Evolutionary conservation across 306 rosid genomes (phyloP).

Genomic region (Cicer cuneatum): DNA sequence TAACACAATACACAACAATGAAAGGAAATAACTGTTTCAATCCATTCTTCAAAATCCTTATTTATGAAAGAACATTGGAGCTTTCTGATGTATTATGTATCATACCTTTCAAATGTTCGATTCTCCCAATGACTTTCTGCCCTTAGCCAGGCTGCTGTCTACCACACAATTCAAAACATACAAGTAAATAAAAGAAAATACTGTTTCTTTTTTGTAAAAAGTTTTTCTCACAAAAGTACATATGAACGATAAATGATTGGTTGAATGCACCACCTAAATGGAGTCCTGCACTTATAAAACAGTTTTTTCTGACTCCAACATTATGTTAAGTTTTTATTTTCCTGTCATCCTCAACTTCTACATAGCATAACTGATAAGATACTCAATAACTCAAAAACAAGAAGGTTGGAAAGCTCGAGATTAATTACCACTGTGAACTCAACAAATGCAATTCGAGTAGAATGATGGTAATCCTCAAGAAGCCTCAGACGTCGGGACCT

Average conservation of each 20-base stretch:
- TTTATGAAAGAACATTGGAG: conserved; percentile 27
- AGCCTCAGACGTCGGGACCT: no score
- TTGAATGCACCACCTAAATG: neutral
- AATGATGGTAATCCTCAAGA: no score
- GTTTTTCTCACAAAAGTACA: neutral
- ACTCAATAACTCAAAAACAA: no score
- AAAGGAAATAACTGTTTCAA: conserved; percentile 19
- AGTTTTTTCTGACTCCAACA: neutral
- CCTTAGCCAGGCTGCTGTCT: conserved; percentile 96
- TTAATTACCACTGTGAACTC: no score
- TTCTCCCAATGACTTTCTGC: conserved; percentile 93
- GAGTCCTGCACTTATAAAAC: neutral
- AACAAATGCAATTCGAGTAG: no score
- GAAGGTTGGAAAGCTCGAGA: no score
- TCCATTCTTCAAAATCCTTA: conserved; percentile 30
- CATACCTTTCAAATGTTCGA: conserved; percentile 70
- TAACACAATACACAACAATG: neutral
- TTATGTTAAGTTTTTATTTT: neutral
- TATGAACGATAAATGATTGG: neutral
- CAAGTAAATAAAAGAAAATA: conserved; percentile 15
- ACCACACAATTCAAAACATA: conserved; percentile 48
- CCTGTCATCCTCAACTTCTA: neutral
- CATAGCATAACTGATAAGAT: neutral
- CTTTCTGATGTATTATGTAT: conserved; percentile 9
- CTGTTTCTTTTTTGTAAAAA: neutral